These are phyloP conservation scores for Calycina herbarum DNA, from an alignment of 2,329 filamentous ascomycete genomes.

Conservation along the genomic window DNA sequence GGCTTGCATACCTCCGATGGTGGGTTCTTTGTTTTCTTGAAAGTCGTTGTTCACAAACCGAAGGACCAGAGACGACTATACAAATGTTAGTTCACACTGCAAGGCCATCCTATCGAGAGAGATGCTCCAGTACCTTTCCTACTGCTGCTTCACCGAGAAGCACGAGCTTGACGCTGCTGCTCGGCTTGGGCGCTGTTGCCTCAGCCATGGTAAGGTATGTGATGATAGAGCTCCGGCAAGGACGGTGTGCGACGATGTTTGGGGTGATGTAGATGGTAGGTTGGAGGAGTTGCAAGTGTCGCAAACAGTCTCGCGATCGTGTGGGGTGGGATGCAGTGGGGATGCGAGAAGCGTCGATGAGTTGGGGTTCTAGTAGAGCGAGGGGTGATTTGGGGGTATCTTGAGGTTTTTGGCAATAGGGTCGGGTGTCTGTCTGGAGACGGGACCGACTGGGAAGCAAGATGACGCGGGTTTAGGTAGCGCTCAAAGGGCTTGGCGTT, in stretches of 20 bases:
- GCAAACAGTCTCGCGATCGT: not conserved
- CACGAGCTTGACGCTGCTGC: slow-evolving; percentile 99
- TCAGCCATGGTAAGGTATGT: slow-evolving; percentile 62
- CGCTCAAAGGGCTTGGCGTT: not conserved
- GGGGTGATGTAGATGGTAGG: not conserved
- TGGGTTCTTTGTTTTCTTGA: slow-evolving; percentile 99
- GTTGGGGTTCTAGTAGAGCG: not conserved
- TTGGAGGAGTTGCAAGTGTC: not conserved
- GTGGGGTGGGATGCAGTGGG: too few relatives aligned
- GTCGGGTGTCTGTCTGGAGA: not conserved
- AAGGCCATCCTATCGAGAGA: not conserved
- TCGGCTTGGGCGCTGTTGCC: slow-evolving; percentile 81
- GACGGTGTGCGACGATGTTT: not conserved
- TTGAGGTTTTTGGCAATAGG: slow-evolving; percentile 5
- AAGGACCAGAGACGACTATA: slow-evolving; percentile 89
- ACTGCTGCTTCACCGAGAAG: slow-evolving; percentile 96
- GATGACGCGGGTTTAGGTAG: not conserved
- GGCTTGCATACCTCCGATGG: slow-evolving; percentile 78
- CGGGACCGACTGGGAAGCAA: not conserved
- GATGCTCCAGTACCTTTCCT: slow-evolving; percentile 71
- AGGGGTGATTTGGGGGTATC: not conserved
- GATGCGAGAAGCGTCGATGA: not conserved
- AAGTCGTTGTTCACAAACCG: slow-evolving; percentile 99
- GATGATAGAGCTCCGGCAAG: slow-evolving; percentile 15
- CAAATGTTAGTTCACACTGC: slow-evolving; percentile 17